These are phyloP conservation scores for Fusarium fracticaudum DNA, from an alignment of 2,329 filamentous ascomycete genomes.

Conservation along the genomic window DNA sequence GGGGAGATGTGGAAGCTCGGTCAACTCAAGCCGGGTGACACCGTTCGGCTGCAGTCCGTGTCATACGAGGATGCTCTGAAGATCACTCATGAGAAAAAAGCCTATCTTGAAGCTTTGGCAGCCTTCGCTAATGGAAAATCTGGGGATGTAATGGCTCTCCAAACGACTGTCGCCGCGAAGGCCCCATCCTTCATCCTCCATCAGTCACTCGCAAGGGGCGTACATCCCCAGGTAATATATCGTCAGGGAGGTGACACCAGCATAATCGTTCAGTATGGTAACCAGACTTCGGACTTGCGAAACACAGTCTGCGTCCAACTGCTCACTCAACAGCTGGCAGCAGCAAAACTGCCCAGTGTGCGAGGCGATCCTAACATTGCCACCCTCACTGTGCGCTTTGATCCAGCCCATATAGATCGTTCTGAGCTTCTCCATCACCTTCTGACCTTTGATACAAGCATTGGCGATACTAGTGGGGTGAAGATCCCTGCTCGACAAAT, in stretches of 20 bases:
- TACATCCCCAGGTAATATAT: not conserved
- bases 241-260: not conserved
- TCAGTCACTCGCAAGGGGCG: not conserved
- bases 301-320: not conserved
- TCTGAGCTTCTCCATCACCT: not conserved
- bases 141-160: not conserved
- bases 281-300: not conserved
- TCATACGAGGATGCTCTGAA: not conserved
- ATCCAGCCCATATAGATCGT: not conserved
- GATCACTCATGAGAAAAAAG: not conserved
- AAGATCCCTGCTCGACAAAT: not conserved
- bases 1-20: constrained; percentile 51
- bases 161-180: not conserved
- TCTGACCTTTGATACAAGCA: not conserved
- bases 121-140: not conserved
- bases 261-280: not conserved
- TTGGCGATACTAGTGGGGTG: not conserved
- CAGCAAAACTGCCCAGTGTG: not conserved
- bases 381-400: not conserved
- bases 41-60: constrained; percentile 19
- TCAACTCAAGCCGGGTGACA: constrained; percentile 47
- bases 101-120: not conserved
- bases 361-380: not conserved
- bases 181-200: not conserved
- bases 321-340: not conserved